Percentiles rank a stretch among this genome's conserved stretches.
These are phyloP conservation scores for Grammothele lineata DNA, from an alignment of 768 basidiomycete genomes.

Conservation along the genomic window DNA sequence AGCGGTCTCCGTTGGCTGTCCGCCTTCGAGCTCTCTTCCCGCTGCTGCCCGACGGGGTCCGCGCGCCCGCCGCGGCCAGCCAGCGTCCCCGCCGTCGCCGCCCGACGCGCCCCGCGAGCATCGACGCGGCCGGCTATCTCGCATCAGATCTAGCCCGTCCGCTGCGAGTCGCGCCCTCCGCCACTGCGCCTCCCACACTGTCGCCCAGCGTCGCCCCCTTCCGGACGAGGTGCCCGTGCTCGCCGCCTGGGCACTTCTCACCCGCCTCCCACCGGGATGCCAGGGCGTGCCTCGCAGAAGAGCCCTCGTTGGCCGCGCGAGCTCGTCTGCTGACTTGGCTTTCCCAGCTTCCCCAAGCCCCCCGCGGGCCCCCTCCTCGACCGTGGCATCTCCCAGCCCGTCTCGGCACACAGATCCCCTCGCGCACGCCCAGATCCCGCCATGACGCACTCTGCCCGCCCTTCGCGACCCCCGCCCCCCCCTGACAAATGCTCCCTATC, in stretches of 20 bases:
- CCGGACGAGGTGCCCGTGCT: no score
- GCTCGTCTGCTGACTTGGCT: conserved; percentile 15
- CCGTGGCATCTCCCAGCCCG: no score
- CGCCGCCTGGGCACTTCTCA: no score
- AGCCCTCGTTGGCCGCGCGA: conserved; percentile 2
- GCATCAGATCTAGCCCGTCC: conserved; percentile 11
- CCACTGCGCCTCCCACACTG: conserved; percentile 12
- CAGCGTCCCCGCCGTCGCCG: neutral
- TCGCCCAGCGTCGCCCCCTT: neutral
- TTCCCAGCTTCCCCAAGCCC: no score
- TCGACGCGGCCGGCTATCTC: conserved; percentile 10
- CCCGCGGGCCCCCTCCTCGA: no score
- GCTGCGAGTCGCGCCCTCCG: neutral
- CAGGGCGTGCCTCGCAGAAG: conserved; percentile 15
- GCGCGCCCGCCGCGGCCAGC: no score
- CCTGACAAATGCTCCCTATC: no score
- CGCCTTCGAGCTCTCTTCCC: neutral
- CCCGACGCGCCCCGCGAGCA: neutral
- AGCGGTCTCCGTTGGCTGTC: neutral
- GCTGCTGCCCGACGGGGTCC: neutral
- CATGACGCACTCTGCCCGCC: no score
- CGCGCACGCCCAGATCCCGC: no score
- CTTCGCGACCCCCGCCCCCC: no score
- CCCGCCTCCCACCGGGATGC: neutral
- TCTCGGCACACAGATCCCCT: no score